A percentile compares a stretch with the other conserved stretches of the same genome.
phyloP scores from a whole-genome alignment of 179 eudicot genomes.

The Drosera spatulata region DNA sequence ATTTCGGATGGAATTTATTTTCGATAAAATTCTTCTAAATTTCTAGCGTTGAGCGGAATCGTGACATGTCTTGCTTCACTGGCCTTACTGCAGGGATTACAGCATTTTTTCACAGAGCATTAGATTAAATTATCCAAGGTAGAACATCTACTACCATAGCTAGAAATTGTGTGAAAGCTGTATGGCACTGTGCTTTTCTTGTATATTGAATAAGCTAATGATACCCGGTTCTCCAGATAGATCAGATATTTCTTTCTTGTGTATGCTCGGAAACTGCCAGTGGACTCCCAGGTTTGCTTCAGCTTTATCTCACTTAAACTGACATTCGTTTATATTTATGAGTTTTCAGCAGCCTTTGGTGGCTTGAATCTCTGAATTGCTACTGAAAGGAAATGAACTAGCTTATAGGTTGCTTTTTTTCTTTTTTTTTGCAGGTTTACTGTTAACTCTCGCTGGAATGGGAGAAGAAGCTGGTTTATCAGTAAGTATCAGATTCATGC shows the following conservation, averaged over 20 bases:
- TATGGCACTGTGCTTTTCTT: not conserved
- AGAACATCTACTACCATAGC: constrained; percentile 2
- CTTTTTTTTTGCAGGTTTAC: constrained; percentile 46
- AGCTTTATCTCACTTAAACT: not conserved
- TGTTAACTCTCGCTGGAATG: constrained; percentile 83
- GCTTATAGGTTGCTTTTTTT: constrained; percentile 4
- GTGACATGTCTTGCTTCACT: not conserved
- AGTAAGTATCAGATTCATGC: constrained; percentile 35
- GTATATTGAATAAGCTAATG: constrained; percentile 2
- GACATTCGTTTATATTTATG: too few species aligned
- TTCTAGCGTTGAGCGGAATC: not conserved
- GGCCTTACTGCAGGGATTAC: constrained; percentile 65
- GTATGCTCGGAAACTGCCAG: constrained; percentile 98
- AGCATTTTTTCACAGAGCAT: constrained; percentile 87
- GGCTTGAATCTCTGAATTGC: too few species aligned
- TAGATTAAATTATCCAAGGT: constrained; percentile 92
- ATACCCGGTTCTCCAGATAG: constrained; percentile 49
- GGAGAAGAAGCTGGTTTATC: constrained; percentile 83
- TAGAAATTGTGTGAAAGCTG: not conserved
- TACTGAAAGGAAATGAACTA: constrained; percentile 1
- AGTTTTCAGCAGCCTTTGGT: too few species aligned
- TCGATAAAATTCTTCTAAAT: too few species aligned
- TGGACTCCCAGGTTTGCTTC: constrained; percentile 76
- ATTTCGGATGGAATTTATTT: too few species aligned
- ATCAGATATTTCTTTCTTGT: constrained; percentile 92